Conservation (phyloP, 768 basidiomycete genomes). For the Gymnopilus junonius region DNA sequence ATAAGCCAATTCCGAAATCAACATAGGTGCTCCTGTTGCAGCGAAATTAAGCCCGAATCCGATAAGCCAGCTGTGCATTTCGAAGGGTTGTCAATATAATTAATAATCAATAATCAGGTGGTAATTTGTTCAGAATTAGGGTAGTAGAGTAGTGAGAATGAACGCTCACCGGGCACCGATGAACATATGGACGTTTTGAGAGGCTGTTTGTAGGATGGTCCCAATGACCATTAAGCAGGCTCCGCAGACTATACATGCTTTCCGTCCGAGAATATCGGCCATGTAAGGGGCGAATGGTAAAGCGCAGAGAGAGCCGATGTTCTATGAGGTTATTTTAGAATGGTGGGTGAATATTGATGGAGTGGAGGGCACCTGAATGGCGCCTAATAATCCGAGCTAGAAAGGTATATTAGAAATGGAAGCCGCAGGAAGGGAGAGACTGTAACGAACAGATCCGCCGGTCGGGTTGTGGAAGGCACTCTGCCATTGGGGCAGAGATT, state of each 20-base stretch:
- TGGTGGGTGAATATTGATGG: not conserved
- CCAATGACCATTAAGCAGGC: slow-evolving; percentile 54
- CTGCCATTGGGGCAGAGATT: slow-evolving; percentile 25
- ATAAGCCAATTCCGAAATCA: slow-evolving; percentile 27
- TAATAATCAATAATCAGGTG: too few relatives aligned
- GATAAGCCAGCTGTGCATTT: slow-evolving; percentile 20
- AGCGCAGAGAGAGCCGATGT: slow-evolving; percentile 26
- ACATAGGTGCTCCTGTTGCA: slow-evolving; percentile 23
- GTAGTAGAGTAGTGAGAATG: not conserved
- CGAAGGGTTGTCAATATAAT: too few relatives aligned
- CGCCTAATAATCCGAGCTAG: slow-evolving; percentile 27
- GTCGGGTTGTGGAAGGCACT: slow-evolving; percentile 19
- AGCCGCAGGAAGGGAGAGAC: too few relatives aligned
- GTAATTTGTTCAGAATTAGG: too few relatives aligned
- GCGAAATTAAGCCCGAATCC: slow-evolving; percentile 28
- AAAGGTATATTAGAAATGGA: not conserved
- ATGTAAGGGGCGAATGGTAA: slow-evolving; percentile 28
- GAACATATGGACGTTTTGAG: slow-evolving; percentile 58
- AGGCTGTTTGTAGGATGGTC: slow-evolving; percentile 54
- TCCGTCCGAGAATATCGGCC: slow-evolving; percentile 56
- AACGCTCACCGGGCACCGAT: slow-evolving; percentile 49
- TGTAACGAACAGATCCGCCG: slow-evolving; percentile 20
- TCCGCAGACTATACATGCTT: slow-evolving; percentile 52
- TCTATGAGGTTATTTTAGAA: slow-evolving; percentile 5
- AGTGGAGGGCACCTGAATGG: slow-evolving; percentile 21